Evolutionary conservation across 768 basidiomycete genomes (phyloP).

Genomic region (Naganishia kalamii): DNA sequence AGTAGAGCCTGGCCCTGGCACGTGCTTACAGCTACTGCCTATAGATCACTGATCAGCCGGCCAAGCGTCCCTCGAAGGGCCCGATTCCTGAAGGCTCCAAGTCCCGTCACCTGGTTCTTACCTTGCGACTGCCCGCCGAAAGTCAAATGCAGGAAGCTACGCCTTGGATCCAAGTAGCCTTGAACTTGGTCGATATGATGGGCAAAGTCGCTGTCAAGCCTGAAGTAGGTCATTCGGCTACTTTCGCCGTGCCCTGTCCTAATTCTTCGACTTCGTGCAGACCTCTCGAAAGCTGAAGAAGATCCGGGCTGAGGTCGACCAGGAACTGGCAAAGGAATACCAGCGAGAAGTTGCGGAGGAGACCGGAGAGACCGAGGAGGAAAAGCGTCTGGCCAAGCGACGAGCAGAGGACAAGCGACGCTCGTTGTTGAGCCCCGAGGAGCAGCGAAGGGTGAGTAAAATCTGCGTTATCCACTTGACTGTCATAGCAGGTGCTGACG

Average conservation of each 20-base stretch:
- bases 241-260: background rate
- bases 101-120: slow-evolving; percentile 70
- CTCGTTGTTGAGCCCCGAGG: slow-evolving; percentile 38
- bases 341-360: slow-evolving; percentile 43
- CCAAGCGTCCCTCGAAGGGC: slow-evolving; percentile 56
- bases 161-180: slow-evolving; percentile 61
- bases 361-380: slow-evolving; percentile 38
- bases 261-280: slow-evolving; percentile 21
- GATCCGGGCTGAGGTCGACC: slow-evolving; percentile 65
- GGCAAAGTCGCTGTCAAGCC: slow-evolving; percentile 58
- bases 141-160: slow-evolving; percentile 53
- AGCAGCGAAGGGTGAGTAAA: slow-evolving; percentile 34
- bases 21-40: background rate
- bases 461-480: slow-evolving; percentile 18
- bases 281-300: slow-evolving; percentile 70
- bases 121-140: slow-evolving; percentile 54
- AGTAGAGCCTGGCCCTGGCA: no score
- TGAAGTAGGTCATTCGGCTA: slow-evolving; percentile 49
- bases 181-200: slow-evolving; percentile 68
- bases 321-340: slow-evolving; percentile 49
- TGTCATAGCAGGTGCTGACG: background rate
- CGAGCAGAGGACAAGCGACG: slow-evolving; percentile 32
- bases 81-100: slow-evolving; percentile 54
- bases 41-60: slow-evolving; percentile 74
- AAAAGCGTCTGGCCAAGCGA: slow-evolving; percentile 40